Evolutionary conservation across 2,329 filamentous ascomycete genomes (phyloP).

Genomic region (Ophiognomonia clavigignenti-juglandacearum): DNA sequence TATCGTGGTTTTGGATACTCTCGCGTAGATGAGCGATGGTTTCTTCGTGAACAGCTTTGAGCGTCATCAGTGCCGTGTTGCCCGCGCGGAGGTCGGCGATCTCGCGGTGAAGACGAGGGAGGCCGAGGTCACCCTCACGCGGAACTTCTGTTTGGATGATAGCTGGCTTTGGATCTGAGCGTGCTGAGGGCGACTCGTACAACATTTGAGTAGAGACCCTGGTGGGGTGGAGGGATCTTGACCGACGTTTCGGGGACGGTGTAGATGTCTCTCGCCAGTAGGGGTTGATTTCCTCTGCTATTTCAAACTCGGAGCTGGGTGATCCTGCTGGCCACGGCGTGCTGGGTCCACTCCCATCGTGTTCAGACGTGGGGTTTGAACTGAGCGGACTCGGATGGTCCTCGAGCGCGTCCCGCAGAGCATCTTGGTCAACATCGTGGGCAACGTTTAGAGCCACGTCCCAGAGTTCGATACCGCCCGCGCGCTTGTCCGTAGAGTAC

Average conservation of each 20-base stretch:
- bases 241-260: background rate
- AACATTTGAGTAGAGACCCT: background rate
- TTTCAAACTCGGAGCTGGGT: background rate
- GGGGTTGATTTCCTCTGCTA: background rate
- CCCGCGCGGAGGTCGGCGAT: background rate
- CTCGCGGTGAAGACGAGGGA: background rate
- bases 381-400: background rate
- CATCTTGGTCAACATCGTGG: background rate
- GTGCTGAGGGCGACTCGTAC: no score
- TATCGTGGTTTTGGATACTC: background rate
- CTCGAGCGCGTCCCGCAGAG: background rate
- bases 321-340: background rate
- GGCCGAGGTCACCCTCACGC: no score
- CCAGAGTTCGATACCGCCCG: background rate
- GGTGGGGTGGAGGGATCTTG: background rate
- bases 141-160: no score
- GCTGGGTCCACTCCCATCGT: background rate
- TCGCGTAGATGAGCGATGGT: conserved; percentile 3
- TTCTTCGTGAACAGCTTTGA: background rate
- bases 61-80: conserved; percentile 2
- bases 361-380: background rate
- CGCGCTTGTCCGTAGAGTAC: background rate
- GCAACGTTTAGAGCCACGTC: background rate
- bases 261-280: background rate
- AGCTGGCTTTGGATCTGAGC: no score